These are phyloP conservation scores for Metarhizium brunneum DNA, from an alignment of 2,329 filamentous ascomycete genomes.

Conservation along the genomic window DNA sequence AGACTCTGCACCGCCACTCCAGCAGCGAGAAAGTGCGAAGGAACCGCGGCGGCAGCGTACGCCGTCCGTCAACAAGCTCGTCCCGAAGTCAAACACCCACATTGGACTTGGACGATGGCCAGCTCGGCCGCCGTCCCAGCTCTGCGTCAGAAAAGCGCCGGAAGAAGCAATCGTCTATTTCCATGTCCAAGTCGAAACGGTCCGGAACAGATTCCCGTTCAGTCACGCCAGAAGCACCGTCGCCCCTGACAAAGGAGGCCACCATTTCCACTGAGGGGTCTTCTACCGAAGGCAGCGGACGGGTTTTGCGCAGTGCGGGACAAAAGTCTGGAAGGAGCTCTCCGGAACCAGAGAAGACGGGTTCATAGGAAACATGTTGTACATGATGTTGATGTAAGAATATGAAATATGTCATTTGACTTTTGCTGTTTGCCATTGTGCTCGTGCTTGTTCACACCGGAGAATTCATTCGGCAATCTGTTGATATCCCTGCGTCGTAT, in stretches of 20 bases:
- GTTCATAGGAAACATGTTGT: not conserved
- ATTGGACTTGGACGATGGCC: conserved; percentile 35
- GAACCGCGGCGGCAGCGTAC: conserved; percentile 41
- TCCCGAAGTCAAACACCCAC: conserved; percentile 40
- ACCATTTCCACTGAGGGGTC: conserved; percentile 18
- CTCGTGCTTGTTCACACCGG: no score
- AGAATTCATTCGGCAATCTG: no score
- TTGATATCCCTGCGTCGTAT: no score
- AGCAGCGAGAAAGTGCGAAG: conserved; percentile 36
- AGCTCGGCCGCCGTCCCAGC: conserved; percentile 34
- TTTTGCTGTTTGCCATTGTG: not conserved
- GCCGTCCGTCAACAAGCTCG: conserved; percentile 42
- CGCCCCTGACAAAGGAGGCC: conserved; percentile 42
- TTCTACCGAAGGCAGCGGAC: conserved; percentile 11
- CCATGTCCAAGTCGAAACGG: conserved; percentile 33
- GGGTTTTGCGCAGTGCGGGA: conserved; percentile 14
- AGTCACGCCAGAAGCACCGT: conserved; percentile 44
- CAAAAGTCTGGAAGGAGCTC: conserved; percentile 1
- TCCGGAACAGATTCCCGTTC: conserved; percentile 39
- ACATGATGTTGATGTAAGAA: not conserved
- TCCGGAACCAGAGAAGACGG: not conserved
- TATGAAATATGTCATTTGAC: not conserved
- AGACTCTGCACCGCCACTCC: conserved; percentile 27
- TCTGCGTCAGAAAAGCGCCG: conserved; percentile 41
- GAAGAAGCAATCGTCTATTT: conserved; percentile 34